Percentiles rank a stretch among this genome's conserved stretches.
phyloP scores from a whole-genome alignment of 2,329 filamentous ascomycete genomes.

The Ceratocystiopsis sp. region DNA sequence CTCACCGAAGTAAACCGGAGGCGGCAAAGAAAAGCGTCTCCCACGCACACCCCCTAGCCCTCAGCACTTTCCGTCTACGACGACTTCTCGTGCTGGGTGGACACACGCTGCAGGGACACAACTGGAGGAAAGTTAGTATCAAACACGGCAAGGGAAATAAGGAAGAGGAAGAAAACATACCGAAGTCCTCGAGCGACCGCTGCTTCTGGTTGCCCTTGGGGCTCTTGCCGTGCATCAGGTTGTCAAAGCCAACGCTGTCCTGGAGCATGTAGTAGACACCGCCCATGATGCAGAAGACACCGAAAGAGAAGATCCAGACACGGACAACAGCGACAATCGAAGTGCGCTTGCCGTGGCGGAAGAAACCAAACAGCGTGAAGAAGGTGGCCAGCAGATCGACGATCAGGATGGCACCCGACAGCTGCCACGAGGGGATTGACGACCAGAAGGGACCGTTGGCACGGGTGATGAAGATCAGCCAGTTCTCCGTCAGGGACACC shows the following conservation, averaged over 20 bases:
- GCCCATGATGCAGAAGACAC: slow-evolving; percentile 64
- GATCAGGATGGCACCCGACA: slow-evolving; percentile 57
- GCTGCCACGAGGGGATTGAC: slow-evolving; percentile 73
- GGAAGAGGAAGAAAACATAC: slow-evolving; percentile 33
- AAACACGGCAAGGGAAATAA: not conserved
- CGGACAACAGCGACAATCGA: slow-evolving; percentile 72
- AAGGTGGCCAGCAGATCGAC: slow-evolving; percentile 74
- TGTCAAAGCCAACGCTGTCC: slow-evolving; percentile 68
- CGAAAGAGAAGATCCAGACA: slow-evolving; percentile 84
- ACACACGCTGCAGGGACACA: slow-evolving; percentile 77
- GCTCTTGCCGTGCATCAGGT: slow-evolving; percentile 83
- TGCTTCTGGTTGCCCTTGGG: slow-evolving; percentile 70
- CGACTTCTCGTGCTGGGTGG: slow-evolving; percentile 82
- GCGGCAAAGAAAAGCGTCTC: not conserved
- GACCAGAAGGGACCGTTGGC: slow-evolving; percentile 88
- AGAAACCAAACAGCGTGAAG: slow-evolving; percentile 77
- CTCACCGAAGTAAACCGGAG: slow-evolving; percentile 3
- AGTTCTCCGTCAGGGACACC: slow-evolving; percentile 84
- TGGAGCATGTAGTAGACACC: slow-evolving; percentile 63
- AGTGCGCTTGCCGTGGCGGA: slow-evolving; percentile 43
- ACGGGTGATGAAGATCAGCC: slow-evolving; percentile 92
- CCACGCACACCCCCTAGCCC: too few species aligned
- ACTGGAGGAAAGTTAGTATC: slow-evolving; percentile 46
- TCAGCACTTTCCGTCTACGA: slow-evolving; percentile 30
- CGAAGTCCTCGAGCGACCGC: slow-evolving; percentile 74